Percentiles rank a stretch among this genome's conserved stretches.
phyloP scores from a whole-genome alignment of 805 yeast genomes.

The Metschnikowia corniflorae region DNA sequence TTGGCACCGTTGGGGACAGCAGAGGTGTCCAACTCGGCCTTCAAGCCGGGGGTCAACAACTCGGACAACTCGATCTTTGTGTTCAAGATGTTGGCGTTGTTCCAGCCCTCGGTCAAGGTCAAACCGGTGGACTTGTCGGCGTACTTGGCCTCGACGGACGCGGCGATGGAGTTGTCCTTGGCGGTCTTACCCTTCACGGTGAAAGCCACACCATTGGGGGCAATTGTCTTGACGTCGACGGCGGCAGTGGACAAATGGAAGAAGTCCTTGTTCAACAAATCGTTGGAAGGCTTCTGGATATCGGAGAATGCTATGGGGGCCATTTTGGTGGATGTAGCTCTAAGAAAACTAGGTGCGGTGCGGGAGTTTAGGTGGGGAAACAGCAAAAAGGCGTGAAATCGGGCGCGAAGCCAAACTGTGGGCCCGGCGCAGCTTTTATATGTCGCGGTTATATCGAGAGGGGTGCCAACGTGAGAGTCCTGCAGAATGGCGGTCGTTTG shows the following conservation, averaged over 20 bases:
- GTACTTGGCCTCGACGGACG: conserved; percentile 87
- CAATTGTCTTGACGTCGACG: conserved; percentile 84
- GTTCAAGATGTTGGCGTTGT: conserved; percentile 85
- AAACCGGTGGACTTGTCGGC: conserved; percentile 90
- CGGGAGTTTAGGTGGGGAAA: conserved; percentile 3
- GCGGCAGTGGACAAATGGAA: conserved; percentile 87
- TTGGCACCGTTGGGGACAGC: conserved; percentile 81
- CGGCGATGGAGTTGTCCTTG: conserved; percentile 78
- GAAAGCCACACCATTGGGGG: conserved; percentile 96
- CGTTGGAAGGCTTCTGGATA: conserved; percentile 89
- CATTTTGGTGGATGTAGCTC: conserved; percentile 29
- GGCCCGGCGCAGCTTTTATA: conserved; percentile 15
- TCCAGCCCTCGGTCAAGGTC: conserved; percentile 96
- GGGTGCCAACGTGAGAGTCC: conserved; percentile 4
- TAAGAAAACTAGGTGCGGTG: not conserved
- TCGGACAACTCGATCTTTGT: conserved; percentile 92
- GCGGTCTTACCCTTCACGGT: conserved; percentile 87
- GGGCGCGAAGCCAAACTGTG: conserved; percentile 7
- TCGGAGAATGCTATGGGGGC: conserved; percentile 88
- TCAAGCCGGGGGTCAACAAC: conserved; percentile 91
- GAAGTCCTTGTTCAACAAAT: conserved; percentile 86
- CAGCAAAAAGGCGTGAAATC: conserved; percentile 9
- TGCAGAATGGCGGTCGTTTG: conserved; percentile 13
- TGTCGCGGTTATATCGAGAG: not conserved
- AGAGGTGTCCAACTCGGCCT: conserved; percentile 84